Evolutionary conservation across 371 early-diverging fungal genomes (phyloP).

Genomic region (Mortierella sp.): DNA sequence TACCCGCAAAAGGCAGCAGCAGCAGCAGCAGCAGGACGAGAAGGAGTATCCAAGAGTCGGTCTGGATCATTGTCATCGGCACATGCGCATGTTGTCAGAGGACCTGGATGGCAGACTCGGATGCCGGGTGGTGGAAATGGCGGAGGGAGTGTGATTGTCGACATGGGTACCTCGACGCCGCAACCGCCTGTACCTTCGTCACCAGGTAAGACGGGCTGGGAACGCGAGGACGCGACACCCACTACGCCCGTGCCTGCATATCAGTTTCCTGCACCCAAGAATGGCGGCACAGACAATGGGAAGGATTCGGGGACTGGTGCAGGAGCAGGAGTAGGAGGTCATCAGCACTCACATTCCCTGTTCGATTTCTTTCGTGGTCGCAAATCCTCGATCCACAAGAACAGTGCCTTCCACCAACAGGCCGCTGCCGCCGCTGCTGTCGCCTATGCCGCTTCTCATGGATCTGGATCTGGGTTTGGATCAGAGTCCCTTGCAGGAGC

Average conservation of each 20-base stretch:
- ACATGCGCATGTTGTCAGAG: neutral
- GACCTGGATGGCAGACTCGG: neutral
- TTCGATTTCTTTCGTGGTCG: conserved; percentile 41
- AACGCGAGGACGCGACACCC: conserved; percentile 30
- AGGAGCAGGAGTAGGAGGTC: neutral
- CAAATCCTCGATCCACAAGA: conserved; percentile 26
- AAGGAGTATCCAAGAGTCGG: conserved; percentile 9
- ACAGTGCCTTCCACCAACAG: conserved; percentile 8
- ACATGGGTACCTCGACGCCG: neutral
- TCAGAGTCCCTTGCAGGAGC: neutral
- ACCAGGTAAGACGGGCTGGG: conserved; percentile 34
- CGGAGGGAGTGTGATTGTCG: neutral
- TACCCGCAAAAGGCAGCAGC: neutral
- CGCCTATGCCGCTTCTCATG: neutral
- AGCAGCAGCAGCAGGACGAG: neutral
- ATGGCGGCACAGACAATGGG: too few relatives aligned
- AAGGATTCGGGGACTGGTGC: neutral
- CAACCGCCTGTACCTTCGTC: conserved; percentile 3
- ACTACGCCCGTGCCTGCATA: conserved; percentile 15
- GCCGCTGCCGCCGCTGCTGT: conserved; percentile 9
- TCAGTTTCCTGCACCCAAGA: neutral
- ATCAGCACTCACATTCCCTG: conserved; percentile 23
- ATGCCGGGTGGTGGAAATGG: neutral
- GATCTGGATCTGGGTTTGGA: neutral
- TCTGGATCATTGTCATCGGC: conserved; percentile 23